These are phyloP conservation scores for Colletotrichum sp. DNA, from an alignment of 2,329 filamentous ascomycete genomes.

Conservation along the genomic window DNA sequence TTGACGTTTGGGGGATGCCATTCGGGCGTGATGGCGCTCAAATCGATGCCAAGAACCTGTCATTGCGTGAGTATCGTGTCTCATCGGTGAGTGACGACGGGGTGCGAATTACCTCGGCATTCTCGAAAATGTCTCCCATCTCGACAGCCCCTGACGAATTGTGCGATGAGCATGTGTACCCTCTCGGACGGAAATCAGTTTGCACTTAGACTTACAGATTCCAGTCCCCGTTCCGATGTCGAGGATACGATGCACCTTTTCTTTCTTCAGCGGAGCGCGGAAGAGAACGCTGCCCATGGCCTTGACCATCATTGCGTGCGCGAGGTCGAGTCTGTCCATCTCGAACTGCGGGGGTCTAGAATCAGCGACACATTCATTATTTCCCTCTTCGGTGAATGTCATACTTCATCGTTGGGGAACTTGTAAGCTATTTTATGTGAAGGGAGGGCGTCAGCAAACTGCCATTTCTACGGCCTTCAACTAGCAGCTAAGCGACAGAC, in stretches of 20 bases:
- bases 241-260: slow-evolving; percentile 43
- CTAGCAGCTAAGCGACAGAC: background rate
- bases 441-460: background rate
- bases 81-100: background rate
- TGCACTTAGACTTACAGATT: slow-evolving; percentile 47
- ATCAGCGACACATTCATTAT: background rate
- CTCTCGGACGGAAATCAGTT: rapidly evolving
- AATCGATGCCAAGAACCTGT: slow-evolving; percentile 2
- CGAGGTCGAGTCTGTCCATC: background rate
- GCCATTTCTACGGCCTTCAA: background rate
- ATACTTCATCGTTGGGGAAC: background rate
- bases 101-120: background rate
- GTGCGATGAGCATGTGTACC: rapidly evolving
- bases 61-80: background rate
- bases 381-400: background rate
- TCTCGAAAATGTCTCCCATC: background rate
- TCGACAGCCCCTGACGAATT: background rate
- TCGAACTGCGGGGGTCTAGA: rapidly evolving
- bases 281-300: background rate
- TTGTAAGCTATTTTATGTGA: background rate
- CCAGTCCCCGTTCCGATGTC: slow-evolving; percentile 67
- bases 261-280: background rate
- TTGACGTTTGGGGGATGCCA: slow-evolving; percentile 64
- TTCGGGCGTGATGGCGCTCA: background rate
- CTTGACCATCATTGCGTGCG: background rate